Conservation (phyloP, 805 yeast species). For the Saccharomycopsis sp. region DNA sequence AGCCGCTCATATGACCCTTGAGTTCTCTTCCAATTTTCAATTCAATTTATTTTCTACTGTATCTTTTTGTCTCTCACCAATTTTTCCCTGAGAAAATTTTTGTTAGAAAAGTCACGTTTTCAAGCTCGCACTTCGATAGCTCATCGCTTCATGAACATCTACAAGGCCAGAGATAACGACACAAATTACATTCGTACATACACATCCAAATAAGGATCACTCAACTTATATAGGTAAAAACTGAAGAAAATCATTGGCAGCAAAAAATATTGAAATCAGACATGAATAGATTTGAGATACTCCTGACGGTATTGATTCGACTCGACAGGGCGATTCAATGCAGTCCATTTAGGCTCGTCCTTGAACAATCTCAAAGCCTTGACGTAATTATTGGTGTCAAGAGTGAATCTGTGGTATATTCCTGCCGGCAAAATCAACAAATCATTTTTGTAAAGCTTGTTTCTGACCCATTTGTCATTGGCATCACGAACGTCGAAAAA, state of each 20-base stretch:
- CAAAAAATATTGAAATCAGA: background rate
- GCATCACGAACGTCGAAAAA: conserved; percentile 79
- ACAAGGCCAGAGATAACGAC: too few relatives aligned
- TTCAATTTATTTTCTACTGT: background rate
- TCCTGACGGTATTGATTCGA: conserved; percentile 38
- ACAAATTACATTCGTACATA: background rate
- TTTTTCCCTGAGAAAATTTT: background rate
- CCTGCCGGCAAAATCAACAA: conserved; percentile 79
- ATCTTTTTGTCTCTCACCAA: background rate
- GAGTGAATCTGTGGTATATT: conserved; percentile 87
- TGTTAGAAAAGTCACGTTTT: background rate
- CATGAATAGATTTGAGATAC: conserved; percentile 33
- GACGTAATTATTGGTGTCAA: conserved; percentile 55
- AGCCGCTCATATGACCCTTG: too few relatives aligned
- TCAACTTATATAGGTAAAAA: too few relatives aligned
- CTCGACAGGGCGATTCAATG: conserved; percentile 60
- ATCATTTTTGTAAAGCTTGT: conserved; percentile 57
- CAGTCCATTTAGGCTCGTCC: conserved; percentile 96
- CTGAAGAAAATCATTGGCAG: background rate
- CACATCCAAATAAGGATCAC: too few relatives aligned
- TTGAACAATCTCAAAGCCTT: conserved; percentile 78
- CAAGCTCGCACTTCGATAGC: background rate
- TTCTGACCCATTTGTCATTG: conserved; percentile 68
- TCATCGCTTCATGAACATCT: background rate
- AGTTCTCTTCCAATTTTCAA: background rate